phyloP scores from a whole-genome alignment of 106 monocot genomes.

The Dioscorea zingiberensis region DNA sequence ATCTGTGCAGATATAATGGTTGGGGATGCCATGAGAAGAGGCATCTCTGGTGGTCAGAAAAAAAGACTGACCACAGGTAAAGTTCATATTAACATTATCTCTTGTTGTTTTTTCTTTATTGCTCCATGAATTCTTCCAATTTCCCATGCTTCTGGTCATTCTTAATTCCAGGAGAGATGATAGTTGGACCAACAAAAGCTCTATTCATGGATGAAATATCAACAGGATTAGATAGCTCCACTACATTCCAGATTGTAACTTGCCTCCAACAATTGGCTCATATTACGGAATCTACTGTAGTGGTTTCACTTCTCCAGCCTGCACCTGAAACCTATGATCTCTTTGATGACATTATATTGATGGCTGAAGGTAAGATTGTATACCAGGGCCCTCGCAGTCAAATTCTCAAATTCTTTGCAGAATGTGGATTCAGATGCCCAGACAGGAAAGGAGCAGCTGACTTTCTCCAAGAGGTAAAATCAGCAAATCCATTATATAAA shows the following conservation, averaged over 20 bases:
- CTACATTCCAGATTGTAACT: conserved; percentile 71
- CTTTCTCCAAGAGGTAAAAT: conserved; percentile 1
- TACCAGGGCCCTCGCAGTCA: background rate
- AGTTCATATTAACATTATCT: too few species aligned
- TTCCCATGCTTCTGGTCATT: too few species aligned
- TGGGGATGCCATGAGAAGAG: conserved; percentile 81
- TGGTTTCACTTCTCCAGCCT: conserved; percentile 80
- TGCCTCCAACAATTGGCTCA: conserved; percentile 70
- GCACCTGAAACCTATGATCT: conserved; percentile 74
- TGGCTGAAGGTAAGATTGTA: background rate
- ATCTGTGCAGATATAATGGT: conserved; percentile 43
- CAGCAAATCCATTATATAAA: too few species aligned
- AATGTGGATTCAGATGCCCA: conserved; percentile 1
- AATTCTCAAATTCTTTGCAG: background rate
- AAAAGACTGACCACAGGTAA: conserved; percentile 62
- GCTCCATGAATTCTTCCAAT: too few species aligned
- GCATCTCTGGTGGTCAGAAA: conserved; percentile 85
- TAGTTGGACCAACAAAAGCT: conserved; percentile 76
- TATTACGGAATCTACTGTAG: conserved; percentile 51
- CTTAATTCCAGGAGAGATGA: conserved; percentile 70
- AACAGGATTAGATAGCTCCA: conserved; percentile 73
- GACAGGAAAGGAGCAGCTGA: background rate
- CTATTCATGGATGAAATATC: conserved; percentile 97
- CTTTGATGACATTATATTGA: conserved; percentile 36
- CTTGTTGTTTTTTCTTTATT: too few species aligned